Evolutionary conservation across 1,284 basidiomycete genomes (phyloP), one percentile per base, ranked within the genome.

Genomic region (Coniferiporia weirii): DNA sequence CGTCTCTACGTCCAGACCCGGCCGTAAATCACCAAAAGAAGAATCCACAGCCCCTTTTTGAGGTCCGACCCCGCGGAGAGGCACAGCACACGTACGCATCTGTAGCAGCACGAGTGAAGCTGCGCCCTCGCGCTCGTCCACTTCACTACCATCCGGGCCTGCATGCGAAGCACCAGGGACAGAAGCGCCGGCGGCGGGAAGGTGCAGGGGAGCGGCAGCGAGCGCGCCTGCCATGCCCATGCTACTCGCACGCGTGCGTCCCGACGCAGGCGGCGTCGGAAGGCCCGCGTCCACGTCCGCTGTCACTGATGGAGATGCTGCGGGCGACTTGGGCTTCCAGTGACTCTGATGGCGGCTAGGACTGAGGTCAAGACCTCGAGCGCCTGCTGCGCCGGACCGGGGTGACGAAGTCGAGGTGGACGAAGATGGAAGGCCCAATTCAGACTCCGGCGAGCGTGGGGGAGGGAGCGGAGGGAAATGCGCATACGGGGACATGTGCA

Each of bases 251-350:
- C 44, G 44, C 51, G 51, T 52, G 36, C 54, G 40, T 8, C 54
- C 54, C 34, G 54, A 55, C 22, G 44, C 44, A 19, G 54, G 54
- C 10, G 54, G 54, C 32, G 54, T 44, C 12, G 54, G 54, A 5
- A 55, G 40, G 12, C 46, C 44, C n/a, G 12, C 15, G 4, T n/a
- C 44, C 15, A 27, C 49, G 19, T 15, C 43, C 43, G 43, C 43
- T 6, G 43, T 6, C 43, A 15, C 43, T 12, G 43, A 15, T 15
- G 8, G 43, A 12, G 43, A 5, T 15, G 44, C 9, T 20, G 44
- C 12, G 9, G 38, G 38, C 8, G 38, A 15, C 38, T 15, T 40
- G 9, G 38, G 38, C 38, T 27, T 10, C 38, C 15, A 15, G 38
- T 7, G 3, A 9, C 8, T 10, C 12, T 40, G 38, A 12, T 40